Conservation (phyloP, 768 basidiomycete species). For the Galerina marginata region DNA sequence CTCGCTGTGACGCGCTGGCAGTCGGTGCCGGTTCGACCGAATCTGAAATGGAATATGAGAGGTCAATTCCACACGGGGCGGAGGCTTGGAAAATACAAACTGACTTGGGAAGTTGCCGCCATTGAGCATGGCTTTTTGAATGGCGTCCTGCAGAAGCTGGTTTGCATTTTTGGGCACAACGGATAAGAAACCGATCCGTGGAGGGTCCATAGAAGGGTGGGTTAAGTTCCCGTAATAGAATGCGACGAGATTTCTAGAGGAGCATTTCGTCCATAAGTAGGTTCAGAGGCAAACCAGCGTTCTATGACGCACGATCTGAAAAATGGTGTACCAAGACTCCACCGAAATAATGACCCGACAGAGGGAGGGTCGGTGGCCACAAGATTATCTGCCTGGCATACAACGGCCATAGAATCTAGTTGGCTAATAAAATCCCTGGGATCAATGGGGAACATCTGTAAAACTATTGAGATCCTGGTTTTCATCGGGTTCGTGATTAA, state of each 20-base stretch:
- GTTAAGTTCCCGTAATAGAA: conserved; percentile 78
- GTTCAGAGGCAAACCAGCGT: background rate
- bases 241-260: conserved; percentile 57
- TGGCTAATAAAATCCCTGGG: conserved; percentile 70
- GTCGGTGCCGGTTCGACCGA: conserved; percentile 43
- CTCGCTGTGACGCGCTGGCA: conserved; percentile 31
- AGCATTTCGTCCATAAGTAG: background rate
- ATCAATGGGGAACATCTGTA: conserved; percentile 66
- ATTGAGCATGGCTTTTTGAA: conserved; percentile 39
- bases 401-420: conserved; percentile 36
- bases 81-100: conserved; percentile 4
- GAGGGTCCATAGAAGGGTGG: conserved; percentile 68
- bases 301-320: conserved; percentile 66
- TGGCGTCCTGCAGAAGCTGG: conserved; percentile 39
- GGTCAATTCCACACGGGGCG: background rate
- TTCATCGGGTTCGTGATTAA: background rate
- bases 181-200: conserved; percentile 70
- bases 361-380: conserved; percentile 65
- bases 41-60: conserved; percentile 21
- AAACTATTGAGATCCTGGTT: background rate
- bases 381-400: conserved; percentile 60
- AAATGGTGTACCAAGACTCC: conserved; percentile 78
- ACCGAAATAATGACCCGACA: conserved; percentile 59
- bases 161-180: conserved; percentile 61
- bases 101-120: conserved; percentile 46